Evolutionary conservation across 352 stramenopile genomes (phyloP), one percentile per base, ranked within the genome.

Genomic region (Phytopythium delawarense): DNA sequence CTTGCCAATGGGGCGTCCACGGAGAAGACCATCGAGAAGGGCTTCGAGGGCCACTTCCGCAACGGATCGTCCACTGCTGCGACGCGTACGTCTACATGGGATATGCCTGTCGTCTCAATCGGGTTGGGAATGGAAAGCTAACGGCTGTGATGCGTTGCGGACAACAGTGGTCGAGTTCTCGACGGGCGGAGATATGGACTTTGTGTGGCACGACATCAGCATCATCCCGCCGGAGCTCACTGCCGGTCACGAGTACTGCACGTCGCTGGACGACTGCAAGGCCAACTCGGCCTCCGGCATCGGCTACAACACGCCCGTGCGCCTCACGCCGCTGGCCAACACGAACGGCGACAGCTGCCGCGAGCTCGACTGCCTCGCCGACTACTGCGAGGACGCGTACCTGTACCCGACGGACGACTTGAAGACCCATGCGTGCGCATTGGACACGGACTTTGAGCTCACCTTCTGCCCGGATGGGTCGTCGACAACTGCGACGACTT

Each of bases 201-300:
- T 88, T 42, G 68, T 70, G n/a, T 93, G 79, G 78, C 89, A 69
- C 52, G 79, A 93, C 65, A 73, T 91, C 58, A 84, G 79, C 63
- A 78, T 89, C 65, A 91, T 91, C 56, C 84, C 84, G 42, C 66
- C 84, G 21, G 67, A 61, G 16, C 75, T 88, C 45, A 64, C 87
- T 35, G 50, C 74, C 16, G 81, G 69, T n/a, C 72, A 72, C 56
- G 78, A 87, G 71, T 88, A 72, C 62, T 93, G 84, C 74, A 59
- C 54, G 11, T 87, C 74, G 42, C 70, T 89, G 11, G 69, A 78
- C 25, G 78, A 91, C 54, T 93, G 84, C 70, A 86, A 88, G 73
- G 59, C 67, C 40, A 65, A 84, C 67, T 89, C 81, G 8, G 42
- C 74, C 16, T 75, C 68, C 16, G 74, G 72, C 58, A 78, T 78